phyloP scores from a whole-genome alignment of 495 filamentous ascomycete species.

The Pseudoneurospora amorphoporcata region DNA sequence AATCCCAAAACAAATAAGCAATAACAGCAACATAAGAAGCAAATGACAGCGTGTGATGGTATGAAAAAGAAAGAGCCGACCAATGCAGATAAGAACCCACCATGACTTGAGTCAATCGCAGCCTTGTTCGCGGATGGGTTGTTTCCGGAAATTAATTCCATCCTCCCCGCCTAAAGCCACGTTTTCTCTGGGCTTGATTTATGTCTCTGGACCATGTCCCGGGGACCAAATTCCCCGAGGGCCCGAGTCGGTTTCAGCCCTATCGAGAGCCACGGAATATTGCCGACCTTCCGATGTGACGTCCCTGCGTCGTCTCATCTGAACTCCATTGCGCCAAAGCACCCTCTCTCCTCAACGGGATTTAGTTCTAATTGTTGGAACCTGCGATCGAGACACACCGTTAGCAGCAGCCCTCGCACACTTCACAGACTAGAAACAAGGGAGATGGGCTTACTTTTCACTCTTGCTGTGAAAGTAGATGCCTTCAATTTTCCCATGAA shows the following conservation, averaged over 20 bases:
- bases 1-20: background rate
- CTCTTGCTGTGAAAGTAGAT: slow-evolving; percentile 98
- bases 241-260: background rate
- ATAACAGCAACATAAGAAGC: background rate
- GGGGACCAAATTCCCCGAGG: background rate
- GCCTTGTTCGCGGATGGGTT: background rate
- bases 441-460: slow-evolving; percentile 62
- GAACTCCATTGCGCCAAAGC: slow-evolving; percentile 86
- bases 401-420: slow-evolving; percentile 1
- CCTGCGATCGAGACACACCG: slow-evolving; percentile 26
- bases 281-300: background rate
- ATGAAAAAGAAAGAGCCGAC: background rate
- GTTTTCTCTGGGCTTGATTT: background rate
- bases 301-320: slow-evolving; percentile 43
- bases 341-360: slow-evolving; percentile 76
- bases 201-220: background rate
- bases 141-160: background rate
- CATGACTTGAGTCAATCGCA: background rate
- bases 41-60: background rate
- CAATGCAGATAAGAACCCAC: background rate
- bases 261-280: background rate
- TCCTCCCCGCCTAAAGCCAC: background rate
- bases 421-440: background rate
- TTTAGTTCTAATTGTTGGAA: slow-evolving; percentile 89
- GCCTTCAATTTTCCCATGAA: slow-evolving; percentile 70